A percentile compares a stretch with the other conserved stretches of the same genome.
Conservation (phyloP, 2,329 filamentous ascomycete species). For the Fusarium siculi region DNA sequence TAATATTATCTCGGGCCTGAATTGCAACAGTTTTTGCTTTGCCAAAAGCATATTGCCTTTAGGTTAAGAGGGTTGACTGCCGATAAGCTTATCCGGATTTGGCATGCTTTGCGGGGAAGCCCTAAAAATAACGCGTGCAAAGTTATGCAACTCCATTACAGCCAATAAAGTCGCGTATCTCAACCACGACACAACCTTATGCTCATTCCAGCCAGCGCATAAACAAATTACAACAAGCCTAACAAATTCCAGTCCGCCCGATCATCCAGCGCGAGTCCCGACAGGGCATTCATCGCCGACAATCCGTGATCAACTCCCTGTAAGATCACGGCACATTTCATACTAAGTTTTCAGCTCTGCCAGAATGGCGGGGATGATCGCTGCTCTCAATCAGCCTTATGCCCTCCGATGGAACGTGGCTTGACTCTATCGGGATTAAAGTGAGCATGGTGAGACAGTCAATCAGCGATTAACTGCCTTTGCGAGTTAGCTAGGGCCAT, state of each 20-base stretch:
- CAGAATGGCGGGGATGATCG: neutral
- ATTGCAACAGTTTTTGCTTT: neutral
- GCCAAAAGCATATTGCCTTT: neutral
- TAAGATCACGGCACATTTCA: neutral
- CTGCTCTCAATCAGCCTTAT: slow-evolving; percentile 14
- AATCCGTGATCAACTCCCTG: neutral
- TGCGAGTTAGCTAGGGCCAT: neutral
- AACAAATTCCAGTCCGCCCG: neutral
- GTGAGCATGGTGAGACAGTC: neutral
- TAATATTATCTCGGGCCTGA: neutral
- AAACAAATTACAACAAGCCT: neutral
- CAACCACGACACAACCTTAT: neutral
- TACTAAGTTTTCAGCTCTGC: slow-evolving; percentile 19
- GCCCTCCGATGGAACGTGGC: neutral
- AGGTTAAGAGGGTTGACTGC: neutral
- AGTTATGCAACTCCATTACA: fast-evolving
- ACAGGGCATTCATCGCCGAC: neutral
- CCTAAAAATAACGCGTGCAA: neutral
- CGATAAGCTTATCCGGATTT: neutral
- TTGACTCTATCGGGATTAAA: neutral
- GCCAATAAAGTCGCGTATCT: neutral
- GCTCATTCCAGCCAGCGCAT: neutral
- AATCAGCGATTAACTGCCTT: neutral
- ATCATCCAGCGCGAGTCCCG: neutral
- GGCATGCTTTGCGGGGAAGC: neutral